These are phyloP conservation scores for Pelagophyceae sp. DNA, from an alignment of 352 stramenopile species.

Conservation along the genomic window DNA sequence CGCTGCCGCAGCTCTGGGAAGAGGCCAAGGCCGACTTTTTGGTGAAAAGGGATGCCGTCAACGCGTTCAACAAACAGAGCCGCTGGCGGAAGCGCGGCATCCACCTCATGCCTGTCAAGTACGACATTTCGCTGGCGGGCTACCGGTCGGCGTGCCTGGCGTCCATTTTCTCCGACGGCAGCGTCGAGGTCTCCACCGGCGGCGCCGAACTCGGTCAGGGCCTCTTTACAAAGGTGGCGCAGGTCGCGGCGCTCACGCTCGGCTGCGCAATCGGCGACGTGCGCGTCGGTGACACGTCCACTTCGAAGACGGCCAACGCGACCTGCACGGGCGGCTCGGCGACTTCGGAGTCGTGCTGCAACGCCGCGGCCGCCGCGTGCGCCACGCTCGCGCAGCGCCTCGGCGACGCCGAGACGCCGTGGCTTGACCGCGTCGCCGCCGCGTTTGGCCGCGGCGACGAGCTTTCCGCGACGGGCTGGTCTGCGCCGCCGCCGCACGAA, in stretches of 20 bases:
- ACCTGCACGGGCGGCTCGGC: constrained; percentile 46
- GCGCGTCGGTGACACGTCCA: constrained; percentile 43
- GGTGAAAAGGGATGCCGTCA: constrained; percentile 32
- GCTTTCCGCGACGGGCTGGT: constrained; percentile 35
- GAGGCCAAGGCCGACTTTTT: constrained; percentile 32
- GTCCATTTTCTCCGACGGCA: constrained; percentile 46
- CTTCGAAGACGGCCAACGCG: constrained; percentile 47
- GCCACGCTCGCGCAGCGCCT: constrained; percentile 41
- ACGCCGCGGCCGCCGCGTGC: constrained; percentile 39
- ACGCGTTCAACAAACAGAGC: constrained; percentile 46
- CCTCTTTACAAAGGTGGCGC: constrained; percentile 56
- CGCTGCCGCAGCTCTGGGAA: constrained; percentile 40
- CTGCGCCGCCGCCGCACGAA: constrained; percentile 41
- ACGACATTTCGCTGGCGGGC: constrained; percentile 37
- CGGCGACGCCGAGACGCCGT: constrained; percentile 26
- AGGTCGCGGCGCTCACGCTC: constrained; percentile 47
- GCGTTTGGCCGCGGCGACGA: constrained; percentile 32
- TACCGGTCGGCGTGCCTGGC: constrained; percentile 40
- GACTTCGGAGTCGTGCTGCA: constrained; percentile 47
- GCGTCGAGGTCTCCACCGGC: constrained; percentile 39
- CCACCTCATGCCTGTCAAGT: constrained; percentile 59
- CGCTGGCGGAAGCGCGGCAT: constrained; percentile 51
- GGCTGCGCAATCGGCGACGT: constrained; percentile 43
- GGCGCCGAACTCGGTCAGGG: constrained; percentile 55
- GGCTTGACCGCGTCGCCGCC: constrained; percentile 28